These are phyloP conservation scores for Flaveria bidentis DNA, from an alignment of 129 eudicot species.

Conservation along the genomic window DNA sequence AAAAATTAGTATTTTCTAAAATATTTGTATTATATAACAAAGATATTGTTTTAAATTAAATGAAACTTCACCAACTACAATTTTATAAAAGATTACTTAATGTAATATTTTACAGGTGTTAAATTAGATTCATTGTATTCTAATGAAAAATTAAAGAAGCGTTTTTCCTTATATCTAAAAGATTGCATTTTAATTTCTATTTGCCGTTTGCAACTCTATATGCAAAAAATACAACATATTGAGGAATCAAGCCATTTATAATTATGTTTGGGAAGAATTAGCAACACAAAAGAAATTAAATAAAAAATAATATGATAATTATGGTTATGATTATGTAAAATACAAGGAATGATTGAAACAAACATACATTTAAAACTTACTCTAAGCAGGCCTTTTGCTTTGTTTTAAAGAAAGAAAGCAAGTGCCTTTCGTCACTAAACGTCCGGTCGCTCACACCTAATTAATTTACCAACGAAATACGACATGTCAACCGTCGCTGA, in stretches of 20 bases:
- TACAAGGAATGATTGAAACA: conserved; percentile 38
- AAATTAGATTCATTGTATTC: too few relatives aligned
- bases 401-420: conserved; percentile 29
- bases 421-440: conserved; percentile 23
- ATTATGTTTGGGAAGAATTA: conserved; percentile 9
- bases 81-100: too few relatives aligned
- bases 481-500: conserved; percentile 47
- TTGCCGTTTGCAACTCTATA: too few relatives aligned
- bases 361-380: conserved; percentile 35
- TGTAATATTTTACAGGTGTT: too few relatives aligned
- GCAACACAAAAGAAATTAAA: conserved; percentile 1
- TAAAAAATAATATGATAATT: not conserved
- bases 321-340: conserved; percentile 37
- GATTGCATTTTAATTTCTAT: too few relatives aligned
- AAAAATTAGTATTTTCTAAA: too few relatives aligned
- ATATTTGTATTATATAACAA: too few relatives aligned
- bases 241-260: not conserved
- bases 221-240: too few relatives aligned
- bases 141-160: too few relatives aligned
- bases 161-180: too few relatives aligned
- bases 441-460: conserved; percentile 55
- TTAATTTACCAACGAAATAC: conserved; percentile 35
- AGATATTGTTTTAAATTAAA: too few relatives aligned
- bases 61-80: too few relatives aligned
- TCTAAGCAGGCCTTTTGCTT: conserved; percentile 37